Percentiles rank a stretch among this genome's conserved stretches.
phyloP scores from a whole-genome alignment of 2,329 filamentous ascomycete genomes.

The Stemphylium beticola region DNA sequence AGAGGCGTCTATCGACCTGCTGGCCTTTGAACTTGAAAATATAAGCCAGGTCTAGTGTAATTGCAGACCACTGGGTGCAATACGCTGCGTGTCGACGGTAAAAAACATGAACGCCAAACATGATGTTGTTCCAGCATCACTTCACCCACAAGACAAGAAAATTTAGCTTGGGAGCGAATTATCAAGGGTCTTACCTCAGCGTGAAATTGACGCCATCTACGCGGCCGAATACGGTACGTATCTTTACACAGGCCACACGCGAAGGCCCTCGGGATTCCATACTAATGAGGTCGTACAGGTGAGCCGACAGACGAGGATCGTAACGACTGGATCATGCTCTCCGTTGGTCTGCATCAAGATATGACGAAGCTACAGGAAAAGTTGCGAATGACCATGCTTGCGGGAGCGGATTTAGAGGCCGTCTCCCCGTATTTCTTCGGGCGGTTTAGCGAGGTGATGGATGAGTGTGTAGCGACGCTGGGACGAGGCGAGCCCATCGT shows the following conservation, averaged over 20 bases:
- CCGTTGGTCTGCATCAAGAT: not conserved
- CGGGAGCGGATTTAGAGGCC: not conserved
- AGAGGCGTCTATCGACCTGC: no score
- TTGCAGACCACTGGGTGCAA: no score
- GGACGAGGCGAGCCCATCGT: not conserved
- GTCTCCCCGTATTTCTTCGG: not conserved
- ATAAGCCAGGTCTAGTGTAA: no score
- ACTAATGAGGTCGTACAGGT: not conserved
- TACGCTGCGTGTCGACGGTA: not conserved
- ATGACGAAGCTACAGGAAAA: not conserved
- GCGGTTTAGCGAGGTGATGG: not conserved
- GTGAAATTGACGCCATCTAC: not conserved
- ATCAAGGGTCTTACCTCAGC: not conserved
- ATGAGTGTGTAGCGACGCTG: not conserved
- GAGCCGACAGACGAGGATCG: slow-evolving; percentile 1
- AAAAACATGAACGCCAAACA: not conserved
- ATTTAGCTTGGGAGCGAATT: not conserved
- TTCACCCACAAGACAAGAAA: not conserved
- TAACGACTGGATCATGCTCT: slow-evolving; percentile 3
- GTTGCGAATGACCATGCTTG: not conserved
- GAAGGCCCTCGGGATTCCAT: not conserved
- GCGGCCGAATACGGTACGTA: not conserved
- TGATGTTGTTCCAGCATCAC: not conserved
- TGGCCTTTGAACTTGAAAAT: no score
- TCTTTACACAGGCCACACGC: not conserved